Evolutionary conservation across 495 filamentous ascomycete genomes (phyloP).

Genomic region (Aspergillus steynii): DNA sequence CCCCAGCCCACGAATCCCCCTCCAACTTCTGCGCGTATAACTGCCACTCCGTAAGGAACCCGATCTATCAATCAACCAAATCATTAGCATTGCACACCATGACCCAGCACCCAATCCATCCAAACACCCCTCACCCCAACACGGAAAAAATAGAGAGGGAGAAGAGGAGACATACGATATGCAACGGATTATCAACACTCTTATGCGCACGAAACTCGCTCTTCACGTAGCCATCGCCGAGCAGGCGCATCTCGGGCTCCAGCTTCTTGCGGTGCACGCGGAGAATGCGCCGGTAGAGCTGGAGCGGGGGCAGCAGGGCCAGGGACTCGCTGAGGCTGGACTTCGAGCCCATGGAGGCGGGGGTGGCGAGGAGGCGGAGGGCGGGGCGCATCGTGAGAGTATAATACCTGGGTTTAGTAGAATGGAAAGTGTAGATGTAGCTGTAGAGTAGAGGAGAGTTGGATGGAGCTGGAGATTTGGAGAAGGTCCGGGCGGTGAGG

Average conservation of each 20-base stretch:
- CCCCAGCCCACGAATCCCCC: conserved; percentile 77
- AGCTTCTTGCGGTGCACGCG: conserved; percentile 82
- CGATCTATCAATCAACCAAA: conserved; percentile 59
- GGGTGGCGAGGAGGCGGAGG: conserved; percentile 45
- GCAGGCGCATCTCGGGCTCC: conserved; percentile 67
- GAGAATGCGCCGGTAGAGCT: conserved; percentile 82
- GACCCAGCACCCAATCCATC: no score
- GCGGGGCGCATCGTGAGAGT: conserved; percentile 18
- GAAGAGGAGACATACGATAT: conserved; percentile 65
- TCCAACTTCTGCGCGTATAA: conserved; percentile 89
- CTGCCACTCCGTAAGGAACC: conserved; percentile 96
- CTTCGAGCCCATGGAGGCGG: conserved; percentile 47
- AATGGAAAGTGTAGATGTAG: not conserved
- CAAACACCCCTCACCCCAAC: no score
- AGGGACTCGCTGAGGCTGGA: conserved; percentile 58
- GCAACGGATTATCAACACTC: conserved; percentile 83
- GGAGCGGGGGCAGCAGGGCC: conserved; percentile 87
- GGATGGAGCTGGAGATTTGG: not conserved
- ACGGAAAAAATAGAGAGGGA: no score
- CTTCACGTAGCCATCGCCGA: conserved; percentile 92
- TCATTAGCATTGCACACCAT: conserved; percentile 1
- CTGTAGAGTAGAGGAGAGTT: not conserved
- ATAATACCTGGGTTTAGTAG: no score
- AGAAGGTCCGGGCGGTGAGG: no score
- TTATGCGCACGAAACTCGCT: conserved; percentile 83